Evolutionary conservation across 306 rosid species (phyloP), one percentile per base, ranked within the genome.

Genomic region (Citrullus colocynthis): DNA sequence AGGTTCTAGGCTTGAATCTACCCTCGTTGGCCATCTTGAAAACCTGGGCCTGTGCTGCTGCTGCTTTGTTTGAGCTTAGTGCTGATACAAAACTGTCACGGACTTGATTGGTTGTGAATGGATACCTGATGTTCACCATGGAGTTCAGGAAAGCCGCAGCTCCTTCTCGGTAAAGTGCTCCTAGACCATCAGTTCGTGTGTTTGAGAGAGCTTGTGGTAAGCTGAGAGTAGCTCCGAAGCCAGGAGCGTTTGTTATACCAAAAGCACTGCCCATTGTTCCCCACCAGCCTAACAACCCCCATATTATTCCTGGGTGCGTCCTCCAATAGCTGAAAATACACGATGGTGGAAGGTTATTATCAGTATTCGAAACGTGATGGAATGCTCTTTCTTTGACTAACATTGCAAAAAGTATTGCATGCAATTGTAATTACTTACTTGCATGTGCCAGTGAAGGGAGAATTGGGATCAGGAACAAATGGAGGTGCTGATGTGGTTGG

Each of bases 201-300:
- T 78, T 78, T 54, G 76, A 52, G 61, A 78, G 81, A 6, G 81
- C 81, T 36, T 78, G 75, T 34, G 75, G 96, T 80, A 95, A 81
- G 78, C 78, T 89, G 16, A 84, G 5, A 14, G 88, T 74, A 4
- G 91, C 73, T 24, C 92, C 88, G 12, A 88, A 70, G 55, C 96
- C 97, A 21, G 96, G 89, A 79, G 88, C 42, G 74, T 55, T 87
- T 2, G 88, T 76, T 0, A 45, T 85, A 4, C 97, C 96, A 82
- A 95, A 95, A 45, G 91, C 84, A 79, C 75, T 88, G 14, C 99
- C 97, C 44, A 92, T 6, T 9, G 88, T 92, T 86, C 96, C 97
- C 97, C 93, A 95, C 96, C 96, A 95, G 3, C 99, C 99, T 9
- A 95, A 79, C 60, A 92, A 21, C 42, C 97, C 99, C 96, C 90